Base-by-base conservation (phyloP, 2,329 filamentous ascomycete genomes). In the Calonectria montana region DNA sequence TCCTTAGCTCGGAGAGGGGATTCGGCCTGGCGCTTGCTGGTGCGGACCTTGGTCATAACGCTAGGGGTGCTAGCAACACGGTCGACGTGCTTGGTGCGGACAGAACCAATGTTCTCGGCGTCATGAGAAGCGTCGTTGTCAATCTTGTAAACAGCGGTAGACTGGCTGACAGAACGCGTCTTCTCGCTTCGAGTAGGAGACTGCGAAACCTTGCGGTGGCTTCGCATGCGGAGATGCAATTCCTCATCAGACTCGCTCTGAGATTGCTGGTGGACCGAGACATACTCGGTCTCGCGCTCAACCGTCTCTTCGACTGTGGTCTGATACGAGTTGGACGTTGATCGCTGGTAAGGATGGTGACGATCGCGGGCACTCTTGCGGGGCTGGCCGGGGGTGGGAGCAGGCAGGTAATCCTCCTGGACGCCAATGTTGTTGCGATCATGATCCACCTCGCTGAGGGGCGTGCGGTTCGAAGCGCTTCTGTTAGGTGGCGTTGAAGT, bases 301-400 rank as follows among this genome's bases (percentile, higher is more conserved):
- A 89, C 81, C 37, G 86, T 87, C 72, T 89, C 86, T 67, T 86
- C 86, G 2, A 82, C 78, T 9, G 82, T 81, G 9, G 83, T 82
- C 27, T 84, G 84, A 63, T 84, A 82, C 35, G 89, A 81, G 75
- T 59, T 59, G 53, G 53, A 59, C 12, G 87, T 83, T 27, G 88
- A 89, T 69, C 92, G 89, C 64, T 91, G 85, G 83, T 96, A 94
- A 13, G 93, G 91, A 82, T 96, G 91, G 77, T 94, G 93, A 29
- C 93, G 91, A 78, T 96, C 94, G 69, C 94, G 92, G 75, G 92
- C 93, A 18, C 93, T 94, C 88, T 99, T 98, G 73, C 97, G 92
- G 31, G 97, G 97, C 82, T 99, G 97, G 2, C 97, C 97, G 0
- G 97, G 97, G 5, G 97, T 99, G 3, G 97, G 97, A 0, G 96